A percentile compares a stretch with the other conserved stretches of the same genome.
Conservation (phyloP, 2,329 filamentous ascomycete genomes). For the Tolypocladium sp. region DNA sequence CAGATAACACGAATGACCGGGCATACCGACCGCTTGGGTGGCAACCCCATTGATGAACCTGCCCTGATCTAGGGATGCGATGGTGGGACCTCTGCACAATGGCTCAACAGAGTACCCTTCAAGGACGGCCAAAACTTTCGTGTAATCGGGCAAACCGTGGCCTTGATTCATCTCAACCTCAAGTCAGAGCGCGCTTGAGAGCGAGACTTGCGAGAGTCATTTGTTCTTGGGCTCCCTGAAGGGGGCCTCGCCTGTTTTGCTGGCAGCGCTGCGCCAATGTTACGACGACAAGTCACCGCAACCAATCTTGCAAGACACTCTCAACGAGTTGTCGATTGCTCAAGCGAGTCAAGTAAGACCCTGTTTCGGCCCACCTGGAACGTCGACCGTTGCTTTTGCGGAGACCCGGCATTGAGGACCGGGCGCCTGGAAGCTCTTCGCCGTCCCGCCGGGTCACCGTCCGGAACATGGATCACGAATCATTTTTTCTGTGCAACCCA, state of each 20-base stretch:
- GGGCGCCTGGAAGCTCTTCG: neutral
- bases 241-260: neutral
- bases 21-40: neutral
- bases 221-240: neutral
- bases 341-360: neutral
- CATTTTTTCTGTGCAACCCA: neutral
- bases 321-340: neutral
- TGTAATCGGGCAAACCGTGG: neutral
- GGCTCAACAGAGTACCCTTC: neutral
- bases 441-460: neutral
- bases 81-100: neutral
- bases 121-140: neutral
- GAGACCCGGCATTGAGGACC: neutral
- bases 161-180: neutral
- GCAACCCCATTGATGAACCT: neutral
- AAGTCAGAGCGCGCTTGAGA: neutral
- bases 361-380: neutral
- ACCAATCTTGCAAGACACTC: neutral
- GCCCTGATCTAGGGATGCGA: neutral
- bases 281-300: neutral
- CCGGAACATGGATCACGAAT: neutral
- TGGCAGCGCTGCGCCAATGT: neutral
- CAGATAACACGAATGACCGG: neutral
- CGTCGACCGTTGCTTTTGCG: neutral
- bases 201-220: neutral